Evolutionary conservation across 371 early-diverging fungal species (phyloP), one percentile per base, ranked within the genome.

Genomic region (Mortierella sp.): DNA sequence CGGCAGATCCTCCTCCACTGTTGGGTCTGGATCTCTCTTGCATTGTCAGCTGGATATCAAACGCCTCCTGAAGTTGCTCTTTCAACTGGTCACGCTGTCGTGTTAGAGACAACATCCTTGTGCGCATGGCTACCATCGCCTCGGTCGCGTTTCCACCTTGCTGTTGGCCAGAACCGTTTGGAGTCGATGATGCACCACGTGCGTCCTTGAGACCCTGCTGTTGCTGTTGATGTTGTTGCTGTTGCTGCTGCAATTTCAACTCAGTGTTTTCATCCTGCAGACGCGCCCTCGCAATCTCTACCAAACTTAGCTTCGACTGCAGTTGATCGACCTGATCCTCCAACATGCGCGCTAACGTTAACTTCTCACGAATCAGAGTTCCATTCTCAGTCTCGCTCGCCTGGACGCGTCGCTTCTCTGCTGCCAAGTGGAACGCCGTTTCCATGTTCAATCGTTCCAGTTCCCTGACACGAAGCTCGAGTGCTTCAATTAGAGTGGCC

Each of bases 301-400:
- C 77, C 52, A 80, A 73, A n/a, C 82, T 82, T 72, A 85, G 47
- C 76, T 85, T 85, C 19, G 70, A 70, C 75, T 82, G 82, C 14
- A 85, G 55, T n/a, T 85, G 82, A 8, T 85, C 86, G 13, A 85
- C 79, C 24, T 82, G 86, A 21, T 85, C 86, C 70, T 85, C 86
- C 68, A 85, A 38, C 78, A 75, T 79, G 34, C 86, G 79, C 1
- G 86, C 82, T 24, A 85, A 42, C 13, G 78, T 82, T 45, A 85
- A 48, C 70, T 85, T 85, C 26, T 85, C 86, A 5, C 86, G 82
- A 28, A 82, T 50, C 52, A 85, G 38, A 2, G 82, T 73, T 21
- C 82, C 75, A 47, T 85, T 85, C 73, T 85, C 86, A 6, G 78
- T 45, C 70, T 85, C 86, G 9, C 80, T 63, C 21, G 82, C 77